Base-by-base conservation (phyloP, 129 eudicot species). In the Cynara cardunculus region DNA sequence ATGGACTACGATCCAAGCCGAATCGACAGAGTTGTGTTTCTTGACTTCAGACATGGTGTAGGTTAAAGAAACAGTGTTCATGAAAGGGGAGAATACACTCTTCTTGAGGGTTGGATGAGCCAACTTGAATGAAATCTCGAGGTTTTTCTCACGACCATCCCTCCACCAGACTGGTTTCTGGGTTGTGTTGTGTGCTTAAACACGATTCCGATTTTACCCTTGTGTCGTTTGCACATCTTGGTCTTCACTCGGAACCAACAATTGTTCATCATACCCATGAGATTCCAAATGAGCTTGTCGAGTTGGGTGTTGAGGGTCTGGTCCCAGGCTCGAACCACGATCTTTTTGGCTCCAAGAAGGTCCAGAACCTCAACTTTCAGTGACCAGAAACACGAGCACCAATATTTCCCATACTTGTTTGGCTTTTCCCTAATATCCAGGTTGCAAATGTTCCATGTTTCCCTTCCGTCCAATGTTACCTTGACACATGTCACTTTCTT, bases 351-450 rank as follows among this genome's bases (percentile, higher is more conserved):
- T 6, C 89, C 66, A 25, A 95, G 94, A 12, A 95, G 84, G 83
- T 92, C 97, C n/a, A 95, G 75, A 7, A 95, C 97, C 79, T 95
- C 97, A 14, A 95, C 99, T 75, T 95, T 94, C 12, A 95, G 75
- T 3, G 97, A 92, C 99, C 99, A 95, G 82, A 95, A 95, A 44
- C 99, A 95, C 99, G 97, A 95, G 56, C 99, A 96, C 99, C 99
- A 92, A 62, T 88, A 96, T 22, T 89, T 92, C 16, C 95, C 98
- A 72, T 92, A 96, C 76, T 87, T 89, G 84, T 81, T 96, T 18
- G 91, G 88, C 89, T 88, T 96, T 78, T 96, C 99, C 14, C 72
- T 90, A 72, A 79, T 92, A 70, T 96, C 98, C 83, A 96, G 39
- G 1, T 35, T 78, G 49, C 90, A 75, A 26, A 91, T 89, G 7